phyloP scores from a whole-genome alignment of 1,284 basidiomycete genomes.

The Boletus mariae region DNA sequence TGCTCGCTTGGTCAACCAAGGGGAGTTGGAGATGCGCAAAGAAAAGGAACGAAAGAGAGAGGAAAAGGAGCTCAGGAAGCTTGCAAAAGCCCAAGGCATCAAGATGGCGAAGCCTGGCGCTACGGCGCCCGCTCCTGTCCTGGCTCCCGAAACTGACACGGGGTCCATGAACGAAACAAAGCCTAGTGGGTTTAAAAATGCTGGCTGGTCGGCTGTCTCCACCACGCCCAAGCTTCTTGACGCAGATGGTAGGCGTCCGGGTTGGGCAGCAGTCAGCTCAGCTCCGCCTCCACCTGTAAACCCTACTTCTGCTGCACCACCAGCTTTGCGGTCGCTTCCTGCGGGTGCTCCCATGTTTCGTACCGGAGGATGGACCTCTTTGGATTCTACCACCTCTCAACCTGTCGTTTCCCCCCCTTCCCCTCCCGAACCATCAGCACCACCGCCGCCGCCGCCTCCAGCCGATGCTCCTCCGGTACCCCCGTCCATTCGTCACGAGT shows the following conservation, averaged over 20 bases:
- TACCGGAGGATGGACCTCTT: constrained; percentile 56
- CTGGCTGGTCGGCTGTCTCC: constrained; percentile 57
- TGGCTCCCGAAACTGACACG: constrained; percentile 20
- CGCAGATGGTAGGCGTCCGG: constrained; percentile 10
- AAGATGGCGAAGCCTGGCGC: constrained; percentile 53
- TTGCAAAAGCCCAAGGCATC: constrained; percentile 74
- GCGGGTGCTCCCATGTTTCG: constrained; percentile 44
- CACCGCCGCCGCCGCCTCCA: constrained; percentile 32
- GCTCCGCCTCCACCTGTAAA: constrained; percentile 18
- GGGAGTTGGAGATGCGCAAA: constrained; percentile 66
- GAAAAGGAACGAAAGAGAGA: constrained; percentile 81
- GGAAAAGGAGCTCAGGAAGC: constrained; percentile 75
- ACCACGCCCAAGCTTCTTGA: constrained; percentile 13
- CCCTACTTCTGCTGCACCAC: constrained; percentile 9
- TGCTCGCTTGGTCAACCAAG: constrained; percentile 53
- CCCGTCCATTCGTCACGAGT: constrained; percentile 19
- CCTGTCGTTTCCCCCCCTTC: constrained; percentile 23
- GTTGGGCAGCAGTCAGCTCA: constrained; percentile 16
- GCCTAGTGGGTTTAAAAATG: constrained; percentile 49
- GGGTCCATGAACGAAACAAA: constrained; percentile 30
- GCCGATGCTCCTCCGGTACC: constrained; percentile 4
- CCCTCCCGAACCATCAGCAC: constrained; percentile 18
- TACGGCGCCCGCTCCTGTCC: constrained; percentile 22
- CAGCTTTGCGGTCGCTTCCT: constrained; percentile 14
- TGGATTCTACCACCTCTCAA: constrained; percentile 42